Conservation (phyloP, 805 yeast genomes). For the Wickerhamiella shivajii region DNA sequence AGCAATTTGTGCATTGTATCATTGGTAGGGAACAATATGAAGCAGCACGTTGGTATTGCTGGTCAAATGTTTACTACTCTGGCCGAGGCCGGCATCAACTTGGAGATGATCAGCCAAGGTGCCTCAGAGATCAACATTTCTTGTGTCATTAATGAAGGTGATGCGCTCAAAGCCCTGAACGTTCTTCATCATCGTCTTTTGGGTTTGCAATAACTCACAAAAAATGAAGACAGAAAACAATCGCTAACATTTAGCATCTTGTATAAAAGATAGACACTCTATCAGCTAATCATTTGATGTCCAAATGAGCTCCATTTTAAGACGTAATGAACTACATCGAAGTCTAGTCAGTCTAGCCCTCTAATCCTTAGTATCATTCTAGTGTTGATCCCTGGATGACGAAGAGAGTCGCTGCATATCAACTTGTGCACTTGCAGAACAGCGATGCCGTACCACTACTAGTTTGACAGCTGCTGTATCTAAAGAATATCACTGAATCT, state of each 20-base stretch:
- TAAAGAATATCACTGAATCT: too few relatives aligned
- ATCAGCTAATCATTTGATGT: too few relatives aligned
- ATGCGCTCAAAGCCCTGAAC: constrained; percentile 72
- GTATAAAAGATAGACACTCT: too few relatives aligned
- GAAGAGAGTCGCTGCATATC: too few relatives aligned
- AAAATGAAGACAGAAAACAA: not conserved
- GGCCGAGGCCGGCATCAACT: constrained; percentile 82
- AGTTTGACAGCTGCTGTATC: too few relatives aligned
- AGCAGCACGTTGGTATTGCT: constrained; percentile 90
- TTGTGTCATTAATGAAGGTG: constrained; percentile 76
- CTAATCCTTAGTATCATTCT: too few relatives aligned
- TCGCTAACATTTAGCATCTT: not conserved
- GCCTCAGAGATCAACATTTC: constrained; percentile 95
- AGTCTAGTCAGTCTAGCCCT: too few relatives aligned
- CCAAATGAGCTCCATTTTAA: too few relatives aligned
- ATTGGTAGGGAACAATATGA: constrained; percentile 93
- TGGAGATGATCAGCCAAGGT: constrained; percentile 97
- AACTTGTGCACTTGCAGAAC: too few relatives aligned
- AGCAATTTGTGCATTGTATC: constrained; percentile 83
- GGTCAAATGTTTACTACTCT: constrained; percentile 91
- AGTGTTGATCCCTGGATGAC: too few relatives aligned
- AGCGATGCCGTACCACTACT: too few relatives aligned
- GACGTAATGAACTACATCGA: too few relatives aligned
- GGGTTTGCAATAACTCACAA: constrained; percentile 26
- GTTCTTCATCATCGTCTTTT: constrained; percentile 69